Percentiles rank a stretch among this genome's conserved stretches.
These are phyloP conservation scores for Beauveria sp. DNA, from an alignment of 2,329 filamentous ascomycete species.

Conservation along the genomic window DNA sequence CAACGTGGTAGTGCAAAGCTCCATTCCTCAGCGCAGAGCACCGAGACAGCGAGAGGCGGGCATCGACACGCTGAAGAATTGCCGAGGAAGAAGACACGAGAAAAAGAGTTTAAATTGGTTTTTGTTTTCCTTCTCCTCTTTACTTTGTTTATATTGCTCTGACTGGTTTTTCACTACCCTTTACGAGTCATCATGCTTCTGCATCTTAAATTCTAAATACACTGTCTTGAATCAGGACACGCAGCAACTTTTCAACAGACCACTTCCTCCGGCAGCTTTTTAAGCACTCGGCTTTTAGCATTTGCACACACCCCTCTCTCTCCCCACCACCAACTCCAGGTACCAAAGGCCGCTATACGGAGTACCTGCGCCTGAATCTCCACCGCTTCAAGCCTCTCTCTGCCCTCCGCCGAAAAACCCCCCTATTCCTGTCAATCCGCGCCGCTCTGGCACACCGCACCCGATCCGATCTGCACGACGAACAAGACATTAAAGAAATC, in stretches of 20 bases:
- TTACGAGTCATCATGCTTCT: neutral
- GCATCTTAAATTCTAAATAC: too few relatives aligned
- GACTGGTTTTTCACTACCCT: neutral
- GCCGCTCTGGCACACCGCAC: too few relatives aligned
- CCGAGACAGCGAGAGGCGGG: neutral
- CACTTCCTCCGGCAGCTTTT: too few relatives aligned
- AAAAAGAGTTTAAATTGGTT: neutral
- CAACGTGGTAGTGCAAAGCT: neutral
- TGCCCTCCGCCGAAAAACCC: too few relatives aligned
- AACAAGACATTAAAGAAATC: neutral
- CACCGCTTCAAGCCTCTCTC: too few relatives aligned
- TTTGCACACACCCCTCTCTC: too few relatives aligned
- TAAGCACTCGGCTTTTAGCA: too few relatives aligned
- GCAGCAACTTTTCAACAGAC: too few relatives aligned
- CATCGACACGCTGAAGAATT: neutral
- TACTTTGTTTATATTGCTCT: neutral
- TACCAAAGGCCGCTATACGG: neutral
- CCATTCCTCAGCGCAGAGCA: neutral
- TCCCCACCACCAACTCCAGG: neutral
- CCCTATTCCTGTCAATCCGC: too few relatives aligned
- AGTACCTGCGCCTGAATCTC: too few relatives aligned
- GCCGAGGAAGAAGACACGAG: neutral
- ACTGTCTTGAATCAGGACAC: too few relatives aligned
- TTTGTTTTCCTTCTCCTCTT: neutral
- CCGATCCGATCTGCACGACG: neutral